Conservation (phyloP, 2,329 filamentous ascomycete species). For the Diplodia mutila region DNA sequence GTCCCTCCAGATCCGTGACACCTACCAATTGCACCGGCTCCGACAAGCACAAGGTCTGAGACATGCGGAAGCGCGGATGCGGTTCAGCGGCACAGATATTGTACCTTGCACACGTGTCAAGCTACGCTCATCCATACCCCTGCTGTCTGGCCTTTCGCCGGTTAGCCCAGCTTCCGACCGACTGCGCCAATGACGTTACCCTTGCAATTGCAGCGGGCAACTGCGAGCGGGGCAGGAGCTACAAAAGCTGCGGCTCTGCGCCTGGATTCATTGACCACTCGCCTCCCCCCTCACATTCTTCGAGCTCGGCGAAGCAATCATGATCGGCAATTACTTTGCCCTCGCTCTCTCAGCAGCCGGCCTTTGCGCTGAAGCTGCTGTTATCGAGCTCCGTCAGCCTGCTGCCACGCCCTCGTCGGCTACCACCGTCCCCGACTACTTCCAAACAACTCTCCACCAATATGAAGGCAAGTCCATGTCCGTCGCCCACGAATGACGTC, state of each 20-base stretch:
- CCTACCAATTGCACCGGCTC: neutral
- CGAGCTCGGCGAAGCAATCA: neutral
- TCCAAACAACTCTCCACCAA: conserved; percentile 20
- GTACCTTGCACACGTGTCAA: conserved; percentile 4
- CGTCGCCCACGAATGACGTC: neutral
- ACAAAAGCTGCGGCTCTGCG: neutral
- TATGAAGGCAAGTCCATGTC: neutral
- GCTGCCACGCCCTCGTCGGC: neutral
- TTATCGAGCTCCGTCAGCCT: conserved; percentile 2
- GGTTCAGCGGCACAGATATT: neutral
- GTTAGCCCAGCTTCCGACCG: neutral
- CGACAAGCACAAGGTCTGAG: neutral
- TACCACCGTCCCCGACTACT: conserved; percentile 17
- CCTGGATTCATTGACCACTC: too few species aligned
- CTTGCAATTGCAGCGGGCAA: neutral
- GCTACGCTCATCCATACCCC: neutral
- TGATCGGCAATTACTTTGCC: neutral
- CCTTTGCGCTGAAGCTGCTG: conserved; percentile 14
- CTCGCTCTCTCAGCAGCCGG: conserved; percentile 1
- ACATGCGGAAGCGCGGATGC: neutral
- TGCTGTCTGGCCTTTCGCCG: neutral
- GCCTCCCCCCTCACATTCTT: neutral
- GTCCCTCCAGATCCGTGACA: neutral
- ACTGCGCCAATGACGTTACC: neutral
- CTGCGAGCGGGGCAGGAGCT: neutral